Evolutionary conservation across 345 rosid genomes (phyloP).

Genomic region (Murraya koenigii): DNA sequence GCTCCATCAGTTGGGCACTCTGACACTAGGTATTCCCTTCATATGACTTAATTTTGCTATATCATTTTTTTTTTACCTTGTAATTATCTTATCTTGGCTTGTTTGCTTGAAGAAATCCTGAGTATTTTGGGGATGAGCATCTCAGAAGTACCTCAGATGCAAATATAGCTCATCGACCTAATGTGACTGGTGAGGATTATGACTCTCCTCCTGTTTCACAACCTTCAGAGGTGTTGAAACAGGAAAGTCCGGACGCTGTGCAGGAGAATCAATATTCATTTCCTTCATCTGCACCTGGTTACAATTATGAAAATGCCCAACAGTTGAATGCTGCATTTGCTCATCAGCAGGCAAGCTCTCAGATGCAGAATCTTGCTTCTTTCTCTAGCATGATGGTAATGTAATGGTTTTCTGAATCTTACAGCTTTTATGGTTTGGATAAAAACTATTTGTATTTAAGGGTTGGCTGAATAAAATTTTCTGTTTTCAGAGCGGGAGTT

Average conservation of each 20-base stretch:
- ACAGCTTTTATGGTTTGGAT: background rate
- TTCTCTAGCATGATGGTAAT: conserved; percentile 84
- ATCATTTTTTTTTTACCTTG: background rate
- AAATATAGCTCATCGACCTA: conserved; percentile 47
- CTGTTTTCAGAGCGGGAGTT: background rate
- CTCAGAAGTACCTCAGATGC: conserved; percentile 55
- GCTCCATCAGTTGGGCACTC: conserved; percentile 45
- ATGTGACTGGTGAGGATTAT: conserved; percentile 45
- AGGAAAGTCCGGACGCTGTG: conserved; percentile 55
- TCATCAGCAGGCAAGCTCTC: conserved; percentile 59
- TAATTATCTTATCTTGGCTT: background rate
- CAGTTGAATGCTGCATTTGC: conserved; percentile 57
- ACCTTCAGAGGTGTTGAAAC: conserved; percentile 55
- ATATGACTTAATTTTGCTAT: background rate
- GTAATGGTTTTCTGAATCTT: background rate
- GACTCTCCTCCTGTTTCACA: conserved; percentile 60
- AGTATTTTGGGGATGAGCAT: conserved; percentile 74
- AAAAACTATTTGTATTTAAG: background rate
- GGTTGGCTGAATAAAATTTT: background rate
- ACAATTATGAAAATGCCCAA: conserved; percentile 61
- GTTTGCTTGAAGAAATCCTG: conserved; percentile 53
- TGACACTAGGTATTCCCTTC: conserved; percentile 58
- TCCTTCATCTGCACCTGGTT: conserved; percentile 62
- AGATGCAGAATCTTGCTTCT: conserved; percentile 60
- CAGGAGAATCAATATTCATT: conserved; percentile 71